Evolutionary conservation across 352 stramenopile genomes (phyloP).

Genomic region (Stramenopiles sp.): DNA sequence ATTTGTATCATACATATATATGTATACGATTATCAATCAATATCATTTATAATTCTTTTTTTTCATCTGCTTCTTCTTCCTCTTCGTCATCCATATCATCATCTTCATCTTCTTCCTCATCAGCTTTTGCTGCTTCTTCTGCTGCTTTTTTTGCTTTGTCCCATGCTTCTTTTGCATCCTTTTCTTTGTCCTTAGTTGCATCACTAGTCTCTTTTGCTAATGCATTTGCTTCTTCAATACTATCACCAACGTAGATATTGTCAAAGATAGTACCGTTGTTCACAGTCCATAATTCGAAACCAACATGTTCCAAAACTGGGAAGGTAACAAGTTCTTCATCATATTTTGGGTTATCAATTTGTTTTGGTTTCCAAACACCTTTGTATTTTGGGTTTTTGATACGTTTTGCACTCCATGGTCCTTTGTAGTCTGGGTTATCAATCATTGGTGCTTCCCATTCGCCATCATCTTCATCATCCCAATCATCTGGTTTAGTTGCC

Average conservation of each 20-base stretch:
- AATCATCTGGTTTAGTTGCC: constrained; percentile 88
- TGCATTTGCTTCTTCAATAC: neutral
- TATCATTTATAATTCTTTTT: neutral
- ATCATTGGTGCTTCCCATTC: constrained; percentile 86
- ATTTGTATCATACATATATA: too few relatives aligned
- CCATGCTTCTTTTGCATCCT: neutral
- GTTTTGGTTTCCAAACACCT: constrained; percentile 59
- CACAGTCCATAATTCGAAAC: constrained; percentile 97
- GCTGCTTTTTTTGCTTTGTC: neutral
- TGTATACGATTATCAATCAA: too few relatives aligned
- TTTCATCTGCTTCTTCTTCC: neutral
- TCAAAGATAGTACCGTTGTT: constrained; percentile 96
- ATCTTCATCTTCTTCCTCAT: neutral
- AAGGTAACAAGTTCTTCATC: neutral
- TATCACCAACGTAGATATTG: constrained; percentile 93
- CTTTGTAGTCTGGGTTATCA: constrained; percentile 93
- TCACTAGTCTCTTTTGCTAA: neutral
- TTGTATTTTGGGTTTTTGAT: constrained; percentile 98
- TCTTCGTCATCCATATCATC: neutral
- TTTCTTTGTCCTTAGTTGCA: neutral
- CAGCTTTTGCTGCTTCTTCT: neutral
- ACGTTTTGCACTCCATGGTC: constrained; percentile 88
- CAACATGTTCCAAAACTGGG: constrained; percentile 51
- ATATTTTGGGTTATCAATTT: constrained; percentile 71
- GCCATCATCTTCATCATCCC: constrained; percentile 95